Conservation (phyloP, 176 grass and related monocot genomes). For the Otatea glauca region DNA sequence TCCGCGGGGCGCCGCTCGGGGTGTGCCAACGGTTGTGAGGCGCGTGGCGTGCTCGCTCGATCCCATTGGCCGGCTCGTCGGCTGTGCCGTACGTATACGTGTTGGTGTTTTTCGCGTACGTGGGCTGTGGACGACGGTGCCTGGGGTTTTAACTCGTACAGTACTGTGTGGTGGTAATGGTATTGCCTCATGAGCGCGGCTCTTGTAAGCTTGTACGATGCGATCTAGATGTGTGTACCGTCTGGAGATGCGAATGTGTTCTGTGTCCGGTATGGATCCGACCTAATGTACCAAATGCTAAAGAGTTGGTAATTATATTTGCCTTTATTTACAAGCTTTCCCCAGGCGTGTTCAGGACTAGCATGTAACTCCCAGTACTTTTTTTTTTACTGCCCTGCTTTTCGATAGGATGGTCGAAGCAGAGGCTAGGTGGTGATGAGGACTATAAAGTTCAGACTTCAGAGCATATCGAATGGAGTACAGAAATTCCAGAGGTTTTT, state of each 20-base stretch:
- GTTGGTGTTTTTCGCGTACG: background rate
- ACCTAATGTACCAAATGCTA: slow-evolving; percentile 44
- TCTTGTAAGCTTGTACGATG: slow-evolving; percentile 35
- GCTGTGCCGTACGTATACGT: slow-evolving; percentile 10
- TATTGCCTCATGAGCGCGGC: slow-evolving; percentile 9
- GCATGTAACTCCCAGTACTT: background rate
- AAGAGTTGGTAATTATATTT: slow-evolving; percentile 39
- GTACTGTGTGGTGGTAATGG: background rate
- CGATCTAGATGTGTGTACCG: slow-evolving; percentile 33
- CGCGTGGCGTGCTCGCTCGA: background rate
- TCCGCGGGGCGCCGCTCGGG: slow-evolving; percentile 52
- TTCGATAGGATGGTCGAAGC: background rate
- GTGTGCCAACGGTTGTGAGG: slow-evolving; percentile 48
- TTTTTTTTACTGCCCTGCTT: background rate
- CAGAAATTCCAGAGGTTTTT: background rate
- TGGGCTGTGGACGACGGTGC: slow-evolving; percentile 13
- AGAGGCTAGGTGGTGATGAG: background rate
- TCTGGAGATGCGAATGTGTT: slow-evolving; percentile 10
- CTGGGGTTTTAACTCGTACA: slow-evolving; percentile 37
- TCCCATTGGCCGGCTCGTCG: background rate
- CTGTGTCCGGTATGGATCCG: slow-evolving; percentile 32
- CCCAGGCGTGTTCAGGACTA: background rate
- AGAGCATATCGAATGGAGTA: background rate
- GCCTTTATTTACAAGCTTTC: background rate
- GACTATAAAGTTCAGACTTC: background rate